Evolutionary conservation across 345 rosid genomes (phyloP), one percentile per base, ranked within the genome.

Genomic region (Melastoma malabathricum): DNA sequence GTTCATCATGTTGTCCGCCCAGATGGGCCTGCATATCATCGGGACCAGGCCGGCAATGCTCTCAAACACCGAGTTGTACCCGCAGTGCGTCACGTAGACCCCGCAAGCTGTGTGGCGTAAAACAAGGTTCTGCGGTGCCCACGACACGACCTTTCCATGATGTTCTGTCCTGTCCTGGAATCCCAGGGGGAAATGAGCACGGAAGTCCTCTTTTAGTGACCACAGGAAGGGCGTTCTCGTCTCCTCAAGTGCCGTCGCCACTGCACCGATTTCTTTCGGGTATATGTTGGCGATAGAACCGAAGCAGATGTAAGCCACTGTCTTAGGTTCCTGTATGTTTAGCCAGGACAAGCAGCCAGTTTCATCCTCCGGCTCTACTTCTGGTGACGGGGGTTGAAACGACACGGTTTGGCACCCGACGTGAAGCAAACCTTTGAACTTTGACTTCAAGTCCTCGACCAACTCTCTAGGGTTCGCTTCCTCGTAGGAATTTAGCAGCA

Each of bases 291-390:
- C 76, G 23, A 73, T 65, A 0, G 85, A 69, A 39, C 94, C 88
- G 13, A 84, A 84, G 63, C 85, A 56, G 43, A 87, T 73, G 49
- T 81, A 87, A 2, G 57, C 75, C 0, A 77, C 83, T 0, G 83
- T 73, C 16, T 17, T 55, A 3, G 67, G 44, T 1, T 70, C n/a
- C 43, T 59, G 70, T 47, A 39, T 51, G 51, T 72, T 73, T 0
- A 83, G 46, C 89, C 89, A 86, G n/a, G 65, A 55, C 56, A 83
- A 59, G 51, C 89, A 81, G 0, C 75, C 67, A 7, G 73, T 63
- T 16, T 51, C 43, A 54, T 84, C 89, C 0, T 48, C 13, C 23
- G 43, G 43, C 39, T 4, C 78, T 43, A 14, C 46, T 59, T 10
- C 43, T 0, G 0, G 22, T 43, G 10, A 16, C 5, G 51, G 51